Evolutionary conservation across 2,329 filamentous ascomycete species (phyloP).

Genomic region (Fusarium gaditjirri): DNA sequence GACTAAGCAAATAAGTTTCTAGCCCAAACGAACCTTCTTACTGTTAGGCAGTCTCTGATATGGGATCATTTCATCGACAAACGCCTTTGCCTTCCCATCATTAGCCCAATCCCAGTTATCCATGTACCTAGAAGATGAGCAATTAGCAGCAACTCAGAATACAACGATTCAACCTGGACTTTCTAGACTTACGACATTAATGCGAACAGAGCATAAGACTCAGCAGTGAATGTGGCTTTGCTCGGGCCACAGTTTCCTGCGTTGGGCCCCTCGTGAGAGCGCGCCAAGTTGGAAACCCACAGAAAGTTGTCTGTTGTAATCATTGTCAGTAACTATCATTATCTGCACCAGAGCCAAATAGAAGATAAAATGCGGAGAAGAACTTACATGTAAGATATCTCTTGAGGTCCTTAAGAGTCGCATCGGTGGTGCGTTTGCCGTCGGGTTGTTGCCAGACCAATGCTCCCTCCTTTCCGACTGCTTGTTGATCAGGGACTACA

Average conservation of each 20-base stretch:
- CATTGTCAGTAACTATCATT: background rate
- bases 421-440: background rate
- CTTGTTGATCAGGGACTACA: background rate
- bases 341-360: accelerated
- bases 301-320: background rate
- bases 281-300: constrained; percentile 2
- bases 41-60: background rate
- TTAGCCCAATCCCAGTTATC: constrained; percentile 4
- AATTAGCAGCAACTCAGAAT: background rate
- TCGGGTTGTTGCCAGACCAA: background rate
- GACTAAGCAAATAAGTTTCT: accelerated
- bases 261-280: background rate
- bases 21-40: background rate
- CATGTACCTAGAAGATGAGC: background rate
- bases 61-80: background rate
- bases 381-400: background rate
- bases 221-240: background rate
- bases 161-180: accelerated
- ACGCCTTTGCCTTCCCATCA: background rate
- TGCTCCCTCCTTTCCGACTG: background rate
- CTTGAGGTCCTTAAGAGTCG: background rate
- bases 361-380: background rate
- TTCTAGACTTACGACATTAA: background rate
- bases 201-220: background rate
- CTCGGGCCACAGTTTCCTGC: background rate